Evolutionary conservation across 2,329 filamentous ascomycete species (phyloP), one percentile per base, ranked within the genome.

Genomic region (Cladosporium austrohemisphaericum): DNA sequence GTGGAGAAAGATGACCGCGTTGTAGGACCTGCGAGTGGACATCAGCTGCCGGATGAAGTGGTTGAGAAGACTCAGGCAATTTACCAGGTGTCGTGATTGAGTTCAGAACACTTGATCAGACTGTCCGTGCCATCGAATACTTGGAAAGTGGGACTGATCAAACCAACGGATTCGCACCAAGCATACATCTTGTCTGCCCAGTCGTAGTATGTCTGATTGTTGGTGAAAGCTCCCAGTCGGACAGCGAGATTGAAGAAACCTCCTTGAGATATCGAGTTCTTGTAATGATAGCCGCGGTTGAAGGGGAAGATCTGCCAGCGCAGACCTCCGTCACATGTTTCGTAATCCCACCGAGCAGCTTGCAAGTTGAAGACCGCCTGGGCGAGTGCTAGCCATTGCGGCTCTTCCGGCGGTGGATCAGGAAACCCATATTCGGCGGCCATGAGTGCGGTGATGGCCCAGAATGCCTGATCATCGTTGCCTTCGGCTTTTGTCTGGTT

Each of bases 121-220:
- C 71, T 68, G 41, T 71, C 68, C 26, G 70, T 68, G 48, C 74
- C 74, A 47, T 76, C 74, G 55, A 64, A 75, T 62, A 73, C 71
- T 51, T 71, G 64, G 57, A 69, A 73, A 7, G 65, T 49, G 76
- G 74, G 41, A 54, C 79, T 76, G 55, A 88, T 76, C 50, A 88
- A 71, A 10, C 78, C 77, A 5, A 79, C 77, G 6, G 82, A 67
- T 6, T 45, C 51, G 5, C 61, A 59, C 68, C 68, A 71, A 18
- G 65, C 56, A 57, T 60, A 71, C 28, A 56, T 53, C 46, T 59
- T 65, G 44, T 70, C 67, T 1, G 78, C 78, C 84, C 85, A 88
- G 57, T 88, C 77, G 70, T 73, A 53, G 56, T 87, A 88, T 0
- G 79, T 84, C 51, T 63, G 38, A 52, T 71, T 71, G 19, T 61